Conservation (phyloP, 129 eudicot species). For the Flaveria sonorensis region DNA sequence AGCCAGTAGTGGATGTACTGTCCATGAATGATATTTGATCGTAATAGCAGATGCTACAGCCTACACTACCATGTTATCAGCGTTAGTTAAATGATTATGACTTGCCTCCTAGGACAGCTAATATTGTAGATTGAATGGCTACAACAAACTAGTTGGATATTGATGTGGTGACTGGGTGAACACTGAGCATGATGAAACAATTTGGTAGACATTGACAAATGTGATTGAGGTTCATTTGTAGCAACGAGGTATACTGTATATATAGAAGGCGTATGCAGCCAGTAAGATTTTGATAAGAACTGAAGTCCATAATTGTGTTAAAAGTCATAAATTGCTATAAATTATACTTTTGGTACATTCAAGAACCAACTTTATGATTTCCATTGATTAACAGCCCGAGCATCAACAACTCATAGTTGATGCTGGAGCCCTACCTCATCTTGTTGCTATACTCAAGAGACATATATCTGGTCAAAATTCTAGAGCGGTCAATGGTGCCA, state of each 20-base stretch:
- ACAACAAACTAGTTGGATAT: background rate
- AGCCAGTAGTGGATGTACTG: background rate
- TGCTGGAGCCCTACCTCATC: slow-evolving; percentile 89
- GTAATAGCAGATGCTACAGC: background rate
- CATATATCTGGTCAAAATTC: slow-evolving; percentile 40
- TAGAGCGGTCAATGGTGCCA: slow-evolving; percentile 64
- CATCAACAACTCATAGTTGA: slow-evolving; percentile 86
- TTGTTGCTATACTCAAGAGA: slow-evolving; percentile 73
- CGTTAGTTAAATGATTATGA: background rate
- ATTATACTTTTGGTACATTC: background rate
- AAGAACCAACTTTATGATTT: background rate
- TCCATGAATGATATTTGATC: background rate
- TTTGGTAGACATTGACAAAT: background rate
- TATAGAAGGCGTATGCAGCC: background rate
- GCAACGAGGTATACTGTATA: slow-evolving; percentile 15
- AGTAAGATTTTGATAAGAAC: background rate
- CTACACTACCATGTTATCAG: background rate
- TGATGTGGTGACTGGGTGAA: background rate
- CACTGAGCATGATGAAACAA: background rate
- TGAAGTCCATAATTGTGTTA: background rate
- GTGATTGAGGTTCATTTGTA: slow-evolving; percentile 8
- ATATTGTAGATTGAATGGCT: background rate
- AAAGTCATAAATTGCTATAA: background rate
- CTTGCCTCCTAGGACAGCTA: background rate
- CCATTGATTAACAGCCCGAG: slow-evolving; percentile 62